Conservation (phyloP, 805 yeast species). For the Candida endomychidarum region DNA sequence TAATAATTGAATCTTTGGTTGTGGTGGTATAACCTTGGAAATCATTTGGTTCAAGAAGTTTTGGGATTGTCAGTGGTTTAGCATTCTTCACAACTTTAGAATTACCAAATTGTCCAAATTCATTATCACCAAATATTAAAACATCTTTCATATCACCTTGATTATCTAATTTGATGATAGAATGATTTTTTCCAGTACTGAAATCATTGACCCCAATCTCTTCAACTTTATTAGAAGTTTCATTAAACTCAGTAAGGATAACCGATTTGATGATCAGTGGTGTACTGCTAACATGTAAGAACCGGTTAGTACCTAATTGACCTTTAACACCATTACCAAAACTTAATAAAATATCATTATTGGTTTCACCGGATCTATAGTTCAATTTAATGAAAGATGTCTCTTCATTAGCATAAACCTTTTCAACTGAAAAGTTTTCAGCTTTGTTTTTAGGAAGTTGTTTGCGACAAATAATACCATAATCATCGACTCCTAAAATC, state of each 20-base stretch:
- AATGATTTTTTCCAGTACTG: constrained; percentile 66
- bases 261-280: constrained; percentile 61
- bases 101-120: constrained; percentile 79
- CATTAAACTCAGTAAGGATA: constrained; percentile 56
- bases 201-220: constrained; percentile 51
- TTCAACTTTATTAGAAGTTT: constrained; percentile 37
- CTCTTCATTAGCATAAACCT: constrained; percentile 59
- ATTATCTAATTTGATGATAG: constrained; percentile 56
- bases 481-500: constrained; percentile 19
- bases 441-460: constrained; percentile 40
- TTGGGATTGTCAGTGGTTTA: constrained; percentile 54
- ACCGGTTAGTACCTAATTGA: constrained; percentile 79
- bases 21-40: constrained; percentile 14
- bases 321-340: constrained; percentile 88
- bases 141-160: constrained; percentile 50
- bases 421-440: constrained; percentile 29
- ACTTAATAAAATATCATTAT: constrained; percentile 42
- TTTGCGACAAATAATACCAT: constrained; percentile 16
- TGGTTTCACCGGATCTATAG: constrained; percentile 19
- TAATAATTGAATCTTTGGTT: constrained; percentile 17
- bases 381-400: constrained; percentile 40
- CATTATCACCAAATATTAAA: constrained; percentile 81
- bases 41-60: constrained; percentile 55
- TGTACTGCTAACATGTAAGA: constrained; percentile 65
- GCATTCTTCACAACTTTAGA: constrained; percentile 66